Percentiles rank a stretch among this genome's conserved stretches.
These are phyloP conservation scores for Pichia kluyveri DNA, from an alignment of 805 yeast genomes.

Conservation along the genomic window DNA sequence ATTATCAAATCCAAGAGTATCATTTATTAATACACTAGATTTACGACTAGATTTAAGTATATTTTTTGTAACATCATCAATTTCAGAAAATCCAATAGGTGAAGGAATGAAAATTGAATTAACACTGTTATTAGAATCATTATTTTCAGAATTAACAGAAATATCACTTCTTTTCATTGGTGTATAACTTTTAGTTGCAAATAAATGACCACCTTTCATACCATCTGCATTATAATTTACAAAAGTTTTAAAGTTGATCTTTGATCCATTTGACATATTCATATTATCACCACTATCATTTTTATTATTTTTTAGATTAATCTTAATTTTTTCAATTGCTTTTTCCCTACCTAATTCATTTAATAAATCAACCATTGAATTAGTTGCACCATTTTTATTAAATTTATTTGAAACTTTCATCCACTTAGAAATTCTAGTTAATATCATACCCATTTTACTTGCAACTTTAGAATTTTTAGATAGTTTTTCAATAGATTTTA, in stretches of 20 bases:
- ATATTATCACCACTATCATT: conserved; percentile 22
- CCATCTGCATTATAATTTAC: conserved; percentile 6
- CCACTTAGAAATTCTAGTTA: conserved; percentile 30
- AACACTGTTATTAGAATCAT: too few relatives aligned
- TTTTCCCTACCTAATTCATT: conserved; percentile 47
- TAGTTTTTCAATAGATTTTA: conserved; percentile 15
- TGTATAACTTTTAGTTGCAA: too few relatives aligned
- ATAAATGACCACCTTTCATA: neutral
- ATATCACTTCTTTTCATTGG: too few relatives aligned
- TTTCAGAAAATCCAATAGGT: conserved; percentile 22
- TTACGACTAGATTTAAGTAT: neutral
- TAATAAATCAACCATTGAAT: conserved; percentile 43
- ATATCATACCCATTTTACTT: conserved; percentile 25
- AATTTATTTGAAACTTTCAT: conserved; percentile 30
- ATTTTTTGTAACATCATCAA: conserved; percentile 7
- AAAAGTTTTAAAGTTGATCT: conserved; percentile 22
- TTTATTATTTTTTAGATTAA: conserved; percentile 11
- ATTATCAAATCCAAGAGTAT: too few relatives aligned
- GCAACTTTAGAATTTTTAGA: conserved; percentile 25
- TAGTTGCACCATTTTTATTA: conserved; percentile 42
- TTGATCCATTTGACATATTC: conserved; percentile 19
- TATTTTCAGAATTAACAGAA: too few relatives aligned
- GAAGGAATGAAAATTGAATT: conserved; percentile 19
- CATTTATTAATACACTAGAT: too few relatives aligned
- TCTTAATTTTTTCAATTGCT: conserved; percentile 28